Base-by-base conservation (phyloP, 371 early-diverging fungal genomes). In the Circinella umbellata region DNA sequence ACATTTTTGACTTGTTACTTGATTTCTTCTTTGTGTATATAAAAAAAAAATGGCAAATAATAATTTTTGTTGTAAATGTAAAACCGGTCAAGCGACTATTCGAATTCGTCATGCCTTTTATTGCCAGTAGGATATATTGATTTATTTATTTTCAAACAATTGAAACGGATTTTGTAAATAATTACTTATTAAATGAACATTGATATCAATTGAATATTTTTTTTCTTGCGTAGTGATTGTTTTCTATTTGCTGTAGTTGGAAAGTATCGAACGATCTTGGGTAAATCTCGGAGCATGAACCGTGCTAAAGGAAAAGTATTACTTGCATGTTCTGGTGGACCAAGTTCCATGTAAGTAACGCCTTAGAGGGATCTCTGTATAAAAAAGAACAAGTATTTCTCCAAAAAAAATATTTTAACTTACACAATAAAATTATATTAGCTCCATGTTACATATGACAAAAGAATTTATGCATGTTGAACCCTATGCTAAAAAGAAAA, bases 301-400 rank as follows among this genome's bases (percentile, higher is more conserved):
- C 81, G 87, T 67, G 80, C 81, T 46, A 76, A 66, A 10, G 81
- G 81, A 18, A 86, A 83, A 38, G 88, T 89, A 7, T 69, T 95
- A 79, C 77, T 95, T 27, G 96, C 95, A n/a, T 86, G 92, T 37
- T 95, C 96, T 1, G 96, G 96, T 59, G 96, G 96, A 0, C 81
- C 90, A 3, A 86, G 92, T 4, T 95, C 96, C 15, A 87, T 90
- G 93, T 91, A 83, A 70, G 74, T 38, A 27, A 18, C 36, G 11
- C 35, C 0, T 27, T 27, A 27, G 27, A 15, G 15, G 3, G 47
- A 47, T 3, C 2, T 15, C 51, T 5, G 3, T 51, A 42, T 9
- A 9, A 17, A 51, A 51, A 51, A 15, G 51, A 13, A 15, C 3
- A 51, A 51, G 51, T n/a, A 1, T 13, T 51, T 49, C 60, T 7